Conservation (phyloP, 2,329 filamentous ascomycete genomes). For the Xylaria multiplex region DNA sequence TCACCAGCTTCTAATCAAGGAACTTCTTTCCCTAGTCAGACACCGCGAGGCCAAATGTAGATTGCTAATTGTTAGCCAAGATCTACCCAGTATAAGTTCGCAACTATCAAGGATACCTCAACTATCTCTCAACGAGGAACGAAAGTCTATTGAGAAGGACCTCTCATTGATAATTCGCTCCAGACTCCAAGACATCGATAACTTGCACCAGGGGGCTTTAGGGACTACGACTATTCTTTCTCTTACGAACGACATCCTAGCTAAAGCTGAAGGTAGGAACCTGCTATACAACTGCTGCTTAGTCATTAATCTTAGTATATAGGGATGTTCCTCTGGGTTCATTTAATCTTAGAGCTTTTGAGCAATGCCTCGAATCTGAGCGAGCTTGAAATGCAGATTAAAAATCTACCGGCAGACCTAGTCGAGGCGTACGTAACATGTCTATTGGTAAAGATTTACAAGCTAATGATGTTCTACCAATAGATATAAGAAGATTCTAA, state of each 20-base stretch:
- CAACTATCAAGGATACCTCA: not conserved
- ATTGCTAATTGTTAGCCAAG: conserved; percentile 15
- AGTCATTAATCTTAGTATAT: not conserved
- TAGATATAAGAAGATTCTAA: not conserved
- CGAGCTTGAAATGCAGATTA: not conserved
- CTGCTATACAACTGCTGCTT: not conserved
- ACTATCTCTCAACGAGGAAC: not conserved
- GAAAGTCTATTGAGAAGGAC: not conserved
- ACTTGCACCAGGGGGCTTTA: not conserved
- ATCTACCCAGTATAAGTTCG: conserved; percentile 2
- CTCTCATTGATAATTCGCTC: not conserved
- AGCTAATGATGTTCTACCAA: not conserved
- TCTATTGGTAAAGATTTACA: not conserved
- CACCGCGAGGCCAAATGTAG: not conserved
- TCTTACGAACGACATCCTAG: not conserved
- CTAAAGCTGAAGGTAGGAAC: not conserved
- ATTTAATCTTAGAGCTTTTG: not conserved
- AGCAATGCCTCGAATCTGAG: not conserved
- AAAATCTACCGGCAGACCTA: not conserved
- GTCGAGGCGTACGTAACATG: not conserved
- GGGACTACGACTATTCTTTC: not conserved
- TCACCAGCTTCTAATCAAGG: conserved; percentile 3
- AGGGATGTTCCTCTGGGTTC: conserved; percentile 4
- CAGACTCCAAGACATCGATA: not conserved
- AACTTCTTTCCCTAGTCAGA: no score